Base-by-base conservation (phyloP, 768 basidiomycete genomes). In the Russula abietina region DNA sequence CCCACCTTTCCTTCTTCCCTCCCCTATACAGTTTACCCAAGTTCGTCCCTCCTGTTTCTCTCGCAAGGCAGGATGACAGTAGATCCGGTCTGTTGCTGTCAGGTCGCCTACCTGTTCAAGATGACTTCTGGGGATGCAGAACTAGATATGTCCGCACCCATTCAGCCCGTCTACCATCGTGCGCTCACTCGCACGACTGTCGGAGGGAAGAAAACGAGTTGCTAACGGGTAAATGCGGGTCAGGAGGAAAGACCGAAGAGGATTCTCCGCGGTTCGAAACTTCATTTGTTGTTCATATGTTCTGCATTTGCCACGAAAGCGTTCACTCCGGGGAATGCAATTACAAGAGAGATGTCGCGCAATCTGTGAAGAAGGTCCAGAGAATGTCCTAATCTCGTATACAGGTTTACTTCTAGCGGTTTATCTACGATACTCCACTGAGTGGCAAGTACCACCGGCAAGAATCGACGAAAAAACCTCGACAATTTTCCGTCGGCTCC, bases 401-500 rank as follows among this genome's bases (percentile, higher is more conserved):
- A 22, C 24, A 39, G n/a, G 51, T 43, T 48, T n/a, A 32, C 46
- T 54, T 49, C 52, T 19, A 26, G 17, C 50, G 33, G 33, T 53
- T 60, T 57, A 28, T 57, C 50, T 57, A 46, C 57, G 51, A 57
- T 28, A 39, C 41, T 53, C 26, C 17, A 32, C 41, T 6, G 30
- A 51, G 51, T 54, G 53, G 53, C 45, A 59, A 46, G 36, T 32
- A 12, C 62, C 52, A 45, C 58, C 3, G 57, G 24, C 62, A 49
- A 54, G 62, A 59, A 58, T 48, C 55, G 46, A 59, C 66, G 58
- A 65, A 7, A 61, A 56, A 55, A 30, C 41, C 24, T 67, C 66
- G 66, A 67, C 55, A 38, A 65, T 67, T 67, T 64, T 36, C 66
- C 66, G 53, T 38, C 57, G 28, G 56, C 45, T 46, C 48, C 53